A percentile compares a stretch with the other conserved stretches of the same genome.
Conservation (phyloP, 2,329 filamentous ascomycete genomes). For the Fusarium pseudograminearum region DNA sequence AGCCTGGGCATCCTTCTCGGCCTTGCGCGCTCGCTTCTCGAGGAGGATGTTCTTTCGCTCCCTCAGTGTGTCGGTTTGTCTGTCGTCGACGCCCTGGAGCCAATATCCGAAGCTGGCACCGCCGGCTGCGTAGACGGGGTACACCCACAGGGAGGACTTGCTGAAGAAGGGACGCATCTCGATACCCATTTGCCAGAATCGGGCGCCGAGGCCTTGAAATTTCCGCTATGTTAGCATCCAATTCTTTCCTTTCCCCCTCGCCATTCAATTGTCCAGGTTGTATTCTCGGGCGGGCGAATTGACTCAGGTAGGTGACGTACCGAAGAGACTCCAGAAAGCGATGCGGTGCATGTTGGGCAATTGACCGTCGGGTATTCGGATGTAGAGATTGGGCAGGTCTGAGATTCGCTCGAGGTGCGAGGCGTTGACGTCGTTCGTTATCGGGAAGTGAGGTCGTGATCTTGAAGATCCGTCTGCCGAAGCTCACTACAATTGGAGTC, state of each 20-base stretch:
- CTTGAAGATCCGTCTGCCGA: constrained; percentile 42
- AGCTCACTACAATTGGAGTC: constrained; percentile 47
- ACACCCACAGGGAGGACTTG: constrained; percentile 86
- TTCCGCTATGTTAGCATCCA: constrained; percentile 24
- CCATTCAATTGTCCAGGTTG: not conserved
- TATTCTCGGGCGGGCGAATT: constrained; percentile 31
- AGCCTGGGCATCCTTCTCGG: constrained; percentile 52
- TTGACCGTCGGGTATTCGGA: constrained; percentile 41
- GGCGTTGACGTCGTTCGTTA: constrained; percentile 42
- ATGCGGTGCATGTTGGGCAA: constrained; percentile 69
- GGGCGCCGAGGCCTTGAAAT: constrained; percentile 82
- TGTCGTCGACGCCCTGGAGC: constrained; percentile 89
- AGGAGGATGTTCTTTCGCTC: constrained; percentile 84
- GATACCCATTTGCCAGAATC: constrained; percentile 97
- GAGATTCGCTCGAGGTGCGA: constrained; percentile 38
- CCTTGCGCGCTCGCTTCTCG: constrained; percentile 85
- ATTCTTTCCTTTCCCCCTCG: not conserved
- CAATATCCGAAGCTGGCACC: constrained; percentile 97
- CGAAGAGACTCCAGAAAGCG: constrained; percentile 91
- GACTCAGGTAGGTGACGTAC: constrained; percentile 60
- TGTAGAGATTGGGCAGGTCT: constrained; percentile 27
- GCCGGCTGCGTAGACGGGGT: constrained; percentile 87
- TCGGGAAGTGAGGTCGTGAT: constrained; percentile 47
- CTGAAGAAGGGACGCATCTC: constrained; percentile 97
- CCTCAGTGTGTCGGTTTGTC: constrained; percentile 80